Conservation (phyloP, 2,329 filamentous ascomycete species). For the Arthrocladium fulminans region DNA sequence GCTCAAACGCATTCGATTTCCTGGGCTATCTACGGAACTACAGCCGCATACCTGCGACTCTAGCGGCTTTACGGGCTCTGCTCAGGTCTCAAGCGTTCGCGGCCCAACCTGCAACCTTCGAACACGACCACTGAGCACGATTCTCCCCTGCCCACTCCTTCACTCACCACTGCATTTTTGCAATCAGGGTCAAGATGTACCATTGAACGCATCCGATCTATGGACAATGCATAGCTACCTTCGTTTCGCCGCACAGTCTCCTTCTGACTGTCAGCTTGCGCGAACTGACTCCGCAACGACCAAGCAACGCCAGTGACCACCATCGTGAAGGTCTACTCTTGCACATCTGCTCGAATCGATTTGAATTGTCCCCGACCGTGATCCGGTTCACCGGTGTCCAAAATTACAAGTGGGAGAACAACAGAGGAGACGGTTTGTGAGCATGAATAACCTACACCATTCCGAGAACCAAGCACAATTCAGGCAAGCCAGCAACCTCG, state of each 20-base stretch:
- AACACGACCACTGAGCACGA: background rate
- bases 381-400: background rate
- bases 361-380: background rate
- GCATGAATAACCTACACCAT: slow-evolving; percentile 9
- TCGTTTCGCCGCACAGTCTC: slow-evolving; percentile 5
- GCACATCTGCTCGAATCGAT: background rate
- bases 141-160: background rate
- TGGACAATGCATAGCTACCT: slow-evolving; percentile 8
- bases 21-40: background rate
- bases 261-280: slow-evolving; percentile 8
- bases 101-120: slow-evolving; percentile 1
- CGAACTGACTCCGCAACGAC: background rate
- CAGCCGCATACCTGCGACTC: background rate
- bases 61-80: background rate
- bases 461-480: slow-evolving; percentile 10
- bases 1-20: background rate
- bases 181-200: slow-evolving; percentile 1
- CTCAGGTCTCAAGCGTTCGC: slow-evolving; percentile 1
- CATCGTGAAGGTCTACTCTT: background rate
- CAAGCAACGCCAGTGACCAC: background rate
- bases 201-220: background rate
- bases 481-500: slow-evolving; percentile 8
- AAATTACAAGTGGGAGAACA: background rate
- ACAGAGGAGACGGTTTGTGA: background rate
- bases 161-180: background rate